Base-by-base conservation (phyloP, 305 asterid genomes). In the Andrographis paniculata region DNA sequence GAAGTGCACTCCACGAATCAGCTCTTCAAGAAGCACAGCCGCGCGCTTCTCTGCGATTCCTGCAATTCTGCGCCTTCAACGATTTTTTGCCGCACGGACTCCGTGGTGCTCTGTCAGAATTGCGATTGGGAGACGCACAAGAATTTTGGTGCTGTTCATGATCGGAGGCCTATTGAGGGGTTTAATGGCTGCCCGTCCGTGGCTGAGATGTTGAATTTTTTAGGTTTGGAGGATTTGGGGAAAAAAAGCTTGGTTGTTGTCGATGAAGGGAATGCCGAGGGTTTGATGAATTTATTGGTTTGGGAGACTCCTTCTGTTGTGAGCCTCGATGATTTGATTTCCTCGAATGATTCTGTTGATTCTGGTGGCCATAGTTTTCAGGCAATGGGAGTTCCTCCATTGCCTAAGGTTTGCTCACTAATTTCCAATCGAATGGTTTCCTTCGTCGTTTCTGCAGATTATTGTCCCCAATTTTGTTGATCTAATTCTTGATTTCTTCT, bases 71-170 rank as follows among this genome's bases (percentile, higher is more conserved):
- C 86, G 23, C 91, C 96, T 1, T 80, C 82, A 5, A 75, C 96
- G 4, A 91, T 91, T 35, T 81, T 77, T 45, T 91, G 99, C 60
- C 55, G 66, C 47, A 67, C 93, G 8, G 85, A 91, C 40, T 61
- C 66, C 19, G 60, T 61, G 5, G 87, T 91, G 33, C 73, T 77
- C 19, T 91, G 99, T 53, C 95, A 87, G 80, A 87, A 84, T 50
- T 91, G 96, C 61, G 99, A 91, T 36, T 87, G 99, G 96, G 96
- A 91, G 53, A 53, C 52, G 2, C 99, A 91, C 58, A 55, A 60
- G 33, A 45, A 30, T 2, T 48, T 19, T 17, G 45, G 74, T 18
- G 42, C 71, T 17, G 19, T 69, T 36, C 99, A 91, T 45, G 87
- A 77, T 15, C 81, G 99, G 21, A 71, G 96, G 37, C 95, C 95